These are phyloP conservation scores for Fusarium dimerum DNA, from an alignment of 2,329 filamentous ascomycete genomes.

Conservation along the genomic window DNA sequence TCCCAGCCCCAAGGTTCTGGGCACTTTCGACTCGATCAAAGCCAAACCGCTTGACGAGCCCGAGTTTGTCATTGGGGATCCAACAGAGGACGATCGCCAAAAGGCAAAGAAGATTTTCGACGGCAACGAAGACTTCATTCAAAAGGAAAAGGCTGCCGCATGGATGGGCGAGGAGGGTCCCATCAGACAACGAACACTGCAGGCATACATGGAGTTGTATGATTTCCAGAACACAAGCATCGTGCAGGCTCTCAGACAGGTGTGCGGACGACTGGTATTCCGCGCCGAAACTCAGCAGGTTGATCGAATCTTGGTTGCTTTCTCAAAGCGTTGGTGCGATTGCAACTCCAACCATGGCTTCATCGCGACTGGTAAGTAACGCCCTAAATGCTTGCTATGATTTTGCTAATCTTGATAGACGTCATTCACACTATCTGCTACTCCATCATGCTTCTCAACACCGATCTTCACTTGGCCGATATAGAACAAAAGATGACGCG, in stretches of 20 bases:
- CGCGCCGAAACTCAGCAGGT: slow-evolving; percentile 96
- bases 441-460: slow-evolving; percentile 92
- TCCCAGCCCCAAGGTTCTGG: slow-evolving; percentile 37
- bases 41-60: slow-evolving; percentile 57
- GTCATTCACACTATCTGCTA: slow-evolving; percentile 98
- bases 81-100: slow-evolving; percentile 69
- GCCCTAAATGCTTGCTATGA: slow-evolving; percentile 4
- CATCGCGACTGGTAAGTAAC: slow-evolving; percentile 72
- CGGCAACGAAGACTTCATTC: slow-evolving; percentile 78
- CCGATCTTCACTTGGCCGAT: slow-evolving; percentile 91
- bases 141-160: slow-evolving; percentile 77
- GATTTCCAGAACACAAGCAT: slow-evolving; percentile 84
- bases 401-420: slow-evolving; percentile 53
- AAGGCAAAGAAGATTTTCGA: slow-evolving; percentile 83
- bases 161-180: slow-evolving; percentile 81
- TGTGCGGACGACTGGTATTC: slow-evolving; percentile 80
- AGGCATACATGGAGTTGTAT: slow-evolving; percentile 90
- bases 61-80: slow-evolving; percentile 57
- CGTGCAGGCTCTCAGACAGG: slow-evolving; percentile 71
- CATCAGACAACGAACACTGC: slow-evolving; percentile 57
- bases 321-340: slow-evolving; percentile 87
- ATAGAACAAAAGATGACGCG: slow-evolving; percentile 97
- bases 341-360: slow-evolving; percentile 94
- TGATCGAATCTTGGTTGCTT: slow-evolving; percentile 87
- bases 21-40: slow-evolving; percentile 35